Conservation (phyloP, 169 alveolate genomes). For the Plasmodium vivax region DNA sequence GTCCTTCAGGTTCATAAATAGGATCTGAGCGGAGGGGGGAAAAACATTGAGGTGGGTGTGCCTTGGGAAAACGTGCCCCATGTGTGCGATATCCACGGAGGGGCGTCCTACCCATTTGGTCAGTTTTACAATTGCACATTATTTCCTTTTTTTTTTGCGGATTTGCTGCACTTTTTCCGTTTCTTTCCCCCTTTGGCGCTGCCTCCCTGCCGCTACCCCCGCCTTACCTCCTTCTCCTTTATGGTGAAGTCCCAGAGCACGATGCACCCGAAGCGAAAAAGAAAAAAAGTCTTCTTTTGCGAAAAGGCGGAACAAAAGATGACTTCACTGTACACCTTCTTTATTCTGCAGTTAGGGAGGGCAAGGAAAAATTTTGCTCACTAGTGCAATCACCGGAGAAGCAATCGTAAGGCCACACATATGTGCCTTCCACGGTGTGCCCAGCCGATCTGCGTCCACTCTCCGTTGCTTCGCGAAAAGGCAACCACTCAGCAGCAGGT, state of each 20-base stretch:
- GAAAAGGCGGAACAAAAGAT: slow-evolving; percentile 77
- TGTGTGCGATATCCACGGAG: neutral
- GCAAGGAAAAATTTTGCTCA: neutral
- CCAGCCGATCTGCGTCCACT: neutral
- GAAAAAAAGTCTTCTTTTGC: slow-evolving; percentile 74
- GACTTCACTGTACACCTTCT: slow-evolving; percentile 81
- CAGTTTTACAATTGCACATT: neutral
- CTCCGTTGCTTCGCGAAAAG: neutral
- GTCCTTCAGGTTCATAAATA: slow-evolving; percentile 25
- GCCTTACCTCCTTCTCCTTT: slow-evolving; percentile 79
- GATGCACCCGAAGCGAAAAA: slow-evolving; percentile 82
- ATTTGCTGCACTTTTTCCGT: neutral
- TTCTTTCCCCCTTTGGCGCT: neutral
- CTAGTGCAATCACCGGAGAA: neutral
- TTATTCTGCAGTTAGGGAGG: slow-evolving; percentile 66
- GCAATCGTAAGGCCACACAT: neutral
- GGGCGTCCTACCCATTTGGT: neutral
- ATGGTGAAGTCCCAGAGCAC: slow-evolving; percentile 82
- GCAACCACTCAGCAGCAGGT: neutral
- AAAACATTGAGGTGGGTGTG: neutral
- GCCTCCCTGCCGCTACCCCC: neutral
- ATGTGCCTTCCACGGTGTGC: neutral
- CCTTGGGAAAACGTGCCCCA: slow-evolving; percentile 15
- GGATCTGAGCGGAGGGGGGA: neutral
- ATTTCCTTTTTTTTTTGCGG: neutral